These are phyloP conservation scores for Ceriops decandra DNA, from an alignment of 345 rosid genomes.

Conservation along the genomic window DNA sequence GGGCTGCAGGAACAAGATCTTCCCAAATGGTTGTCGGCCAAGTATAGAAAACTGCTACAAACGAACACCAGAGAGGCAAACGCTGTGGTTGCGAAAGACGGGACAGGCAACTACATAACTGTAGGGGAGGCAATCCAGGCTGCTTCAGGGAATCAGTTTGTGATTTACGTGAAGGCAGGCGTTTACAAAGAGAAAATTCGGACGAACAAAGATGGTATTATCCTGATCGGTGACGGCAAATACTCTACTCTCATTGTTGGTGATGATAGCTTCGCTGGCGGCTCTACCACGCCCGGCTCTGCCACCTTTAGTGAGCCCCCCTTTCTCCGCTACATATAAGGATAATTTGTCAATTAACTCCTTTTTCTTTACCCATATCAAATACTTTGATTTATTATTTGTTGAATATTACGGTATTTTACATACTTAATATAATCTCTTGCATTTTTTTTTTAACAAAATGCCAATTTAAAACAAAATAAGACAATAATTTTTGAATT, in stretches of 20 bases:
- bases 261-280: slow-evolving; percentile 49
- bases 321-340: background rate
- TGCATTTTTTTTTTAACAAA: too few species aligned
- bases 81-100: slow-evolving; percentile 73
- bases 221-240: slow-evolving; percentile 84
- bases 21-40: slow-evolving; percentile 53
- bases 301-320: slow-evolving; percentile 65
- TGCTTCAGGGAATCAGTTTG: slow-evolving; percentile 57
- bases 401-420: too few species aligned
- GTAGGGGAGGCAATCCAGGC: slow-evolving; percentile 62
- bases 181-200: slow-evolving; percentile 64
- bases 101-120: slow-evolving; percentile 62
- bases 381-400: too few species aligned
- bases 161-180: slow-evolving; percentile 78
- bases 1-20: slow-evolving; percentile 18
- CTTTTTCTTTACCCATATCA: too few species aligned
- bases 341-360: too few species aligned
- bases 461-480: too few species aligned
- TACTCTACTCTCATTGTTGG: slow-evolving; percentile 52
- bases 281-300: slow-evolving; percentile 53
- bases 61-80: slow-evolving; percentile 32
- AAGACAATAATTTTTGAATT: too few species aligned
- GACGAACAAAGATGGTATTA: slow-evolving; percentile 51
- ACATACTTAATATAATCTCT: too few species aligned
- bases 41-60: slow-evolving; percentile 48